Percentiles rank a stretch among this genome's conserved stretches.
Evolutionary conservation across 305 asterid species (phyloP).

Genomic region (Salvia sclarea): DNA sequence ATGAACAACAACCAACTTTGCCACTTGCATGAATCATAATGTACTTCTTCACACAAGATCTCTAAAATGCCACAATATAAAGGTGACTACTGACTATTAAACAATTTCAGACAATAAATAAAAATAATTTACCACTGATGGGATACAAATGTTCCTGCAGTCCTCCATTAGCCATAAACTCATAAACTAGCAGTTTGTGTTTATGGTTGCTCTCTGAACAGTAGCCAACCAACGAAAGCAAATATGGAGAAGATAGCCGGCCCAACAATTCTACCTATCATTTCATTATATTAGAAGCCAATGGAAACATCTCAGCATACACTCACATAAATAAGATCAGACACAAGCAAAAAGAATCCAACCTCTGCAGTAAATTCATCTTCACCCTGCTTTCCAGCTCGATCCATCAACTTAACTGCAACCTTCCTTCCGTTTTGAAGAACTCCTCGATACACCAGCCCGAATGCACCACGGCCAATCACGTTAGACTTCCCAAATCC

Average conservation of each 20-base stretch:
- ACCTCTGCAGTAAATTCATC: conserved; percentile 92
- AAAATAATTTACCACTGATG: conserved; percentile 44
- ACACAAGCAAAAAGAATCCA: conserved; percentile 15
- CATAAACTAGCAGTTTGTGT: conserved; percentile 72
- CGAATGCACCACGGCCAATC: conserved; percentile 92
- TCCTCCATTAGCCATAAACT: conserved; percentile 89
- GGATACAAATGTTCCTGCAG: conserved; percentile 89
- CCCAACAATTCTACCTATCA: conserved; percentile 73
- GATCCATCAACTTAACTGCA: conserved; percentile 92
- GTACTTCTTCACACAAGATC: not conserved
- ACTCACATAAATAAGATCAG: too few relatives aligned
- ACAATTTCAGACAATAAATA: not conserved
- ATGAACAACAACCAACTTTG: not conserved
- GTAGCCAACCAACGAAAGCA: conserved; percentile 65
- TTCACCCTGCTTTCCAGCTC: conserved; percentile 86
- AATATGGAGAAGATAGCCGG: conserved; percentile 65
- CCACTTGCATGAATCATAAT: not conserved
- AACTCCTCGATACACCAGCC: conserved; percentile 80
- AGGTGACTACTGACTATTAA: not conserved
- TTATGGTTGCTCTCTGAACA: conserved; percentile 71
- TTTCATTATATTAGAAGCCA: conserved; percentile 20
- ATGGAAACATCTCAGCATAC: too few relatives aligned
- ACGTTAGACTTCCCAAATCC: conserved; percentile 82
- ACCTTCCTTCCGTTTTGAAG: conserved; percentile 87
- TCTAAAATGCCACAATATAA: not conserved